Conservation (phyloP, 768 basidiomycete genomes). For the Auriscalpium orientale region DNA sequence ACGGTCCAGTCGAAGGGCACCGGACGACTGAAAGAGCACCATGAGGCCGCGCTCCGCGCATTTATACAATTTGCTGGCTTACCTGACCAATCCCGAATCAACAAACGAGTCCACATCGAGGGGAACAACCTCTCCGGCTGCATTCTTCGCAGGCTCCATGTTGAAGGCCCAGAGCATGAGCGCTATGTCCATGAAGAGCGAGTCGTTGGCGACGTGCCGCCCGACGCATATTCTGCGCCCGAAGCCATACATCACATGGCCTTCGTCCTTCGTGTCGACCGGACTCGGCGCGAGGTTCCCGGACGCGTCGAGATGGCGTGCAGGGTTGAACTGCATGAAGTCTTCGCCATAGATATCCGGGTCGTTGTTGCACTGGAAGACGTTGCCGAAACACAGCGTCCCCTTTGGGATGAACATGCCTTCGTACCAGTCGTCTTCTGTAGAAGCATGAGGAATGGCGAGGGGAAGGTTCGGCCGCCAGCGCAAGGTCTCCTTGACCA, state of each 20-base stretch:
- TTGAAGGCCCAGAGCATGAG: constrained; percentile 19
- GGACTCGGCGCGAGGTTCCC: constrained; percentile 11
- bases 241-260: constrained; percentile 21
- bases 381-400: constrained; percentile 25
- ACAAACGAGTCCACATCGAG: constrained; percentile 1
- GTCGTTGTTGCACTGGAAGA: constrained; percentile 19
- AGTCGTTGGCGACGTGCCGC: constrained; percentile 16
- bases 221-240: constrained; percentile 13
- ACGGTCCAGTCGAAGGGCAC: constrained; percentile 1
- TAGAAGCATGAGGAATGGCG: constrained; percentile 14
- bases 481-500: constrained; percentile 12
- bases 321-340: constrained; percentile 15
- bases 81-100: not conserved
- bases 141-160: constrained; percentile 5
- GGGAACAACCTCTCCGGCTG: not conserved
- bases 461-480: not conserved
- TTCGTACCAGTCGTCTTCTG: constrained; percentile 21
- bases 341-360: constrained; percentile 19
- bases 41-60: not conserved
- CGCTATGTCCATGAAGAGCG: constrained; percentile 26
- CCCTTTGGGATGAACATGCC: constrained; percentile 27
- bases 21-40: not conserved
- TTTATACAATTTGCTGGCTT: not conserved
- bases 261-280: constrained; percentile 21
- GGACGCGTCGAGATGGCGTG: constrained; percentile 17